phyloP scores from a whole-genome alignment of 305 asterid genomes.

The Solanum hybrid region DNA sequence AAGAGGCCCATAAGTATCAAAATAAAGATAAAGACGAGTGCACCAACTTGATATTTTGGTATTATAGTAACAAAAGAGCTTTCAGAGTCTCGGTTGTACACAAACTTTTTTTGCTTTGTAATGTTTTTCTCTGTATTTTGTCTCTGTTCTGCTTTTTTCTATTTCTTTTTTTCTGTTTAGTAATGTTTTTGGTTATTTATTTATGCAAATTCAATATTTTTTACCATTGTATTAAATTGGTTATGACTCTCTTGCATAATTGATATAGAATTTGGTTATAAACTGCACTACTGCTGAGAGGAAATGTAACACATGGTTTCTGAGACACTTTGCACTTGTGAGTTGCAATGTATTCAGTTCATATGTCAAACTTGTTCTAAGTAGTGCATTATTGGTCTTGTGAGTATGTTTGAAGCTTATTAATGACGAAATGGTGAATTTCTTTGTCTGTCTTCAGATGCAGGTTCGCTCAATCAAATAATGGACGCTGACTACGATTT shows the following conservation, averaged over 20 bases:
- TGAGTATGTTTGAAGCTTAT: not conserved
- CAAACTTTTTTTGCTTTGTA: not conserved
- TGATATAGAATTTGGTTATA: not conserved
- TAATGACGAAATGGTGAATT: not conserved
- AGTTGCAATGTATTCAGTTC: not conserved
- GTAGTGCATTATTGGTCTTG: not conserved
- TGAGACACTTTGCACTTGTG: not conserved
- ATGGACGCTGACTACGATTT: too few species aligned
- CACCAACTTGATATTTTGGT: not conserved
- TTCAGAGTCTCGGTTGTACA: not conserved
- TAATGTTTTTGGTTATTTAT: not conserved
- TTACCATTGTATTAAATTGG: not conserved
- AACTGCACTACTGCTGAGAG: not conserved
- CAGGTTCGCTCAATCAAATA: not conserved
- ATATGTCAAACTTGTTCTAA: not conserved
- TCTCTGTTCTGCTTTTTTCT: not conserved
- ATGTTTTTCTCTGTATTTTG: not conserved
- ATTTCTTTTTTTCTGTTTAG: not conserved
- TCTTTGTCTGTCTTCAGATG: not conserved
- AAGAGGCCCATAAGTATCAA: not conserved
- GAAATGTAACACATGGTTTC: too few species aligned
- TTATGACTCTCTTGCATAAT: not conserved
- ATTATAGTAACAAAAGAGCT: not conserved
- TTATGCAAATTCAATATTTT: not conserved
- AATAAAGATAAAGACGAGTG: constrained; percentile 5